phyloP scores from a whole-genome alignment of 352 stramenopile genomes.

The Phytophthora tubulina region DNA sequence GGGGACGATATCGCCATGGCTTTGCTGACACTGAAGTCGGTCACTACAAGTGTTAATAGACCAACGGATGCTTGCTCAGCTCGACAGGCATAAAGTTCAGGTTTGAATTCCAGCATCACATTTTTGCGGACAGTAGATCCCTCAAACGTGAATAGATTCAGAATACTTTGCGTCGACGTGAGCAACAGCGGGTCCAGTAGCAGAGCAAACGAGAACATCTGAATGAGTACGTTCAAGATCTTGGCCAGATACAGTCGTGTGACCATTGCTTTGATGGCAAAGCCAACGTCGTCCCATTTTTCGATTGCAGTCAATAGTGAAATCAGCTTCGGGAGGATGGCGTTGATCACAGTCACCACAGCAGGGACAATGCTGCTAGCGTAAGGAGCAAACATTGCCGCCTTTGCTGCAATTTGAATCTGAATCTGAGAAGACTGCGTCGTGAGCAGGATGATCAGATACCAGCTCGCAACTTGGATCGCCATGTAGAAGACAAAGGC shows the following conservation, averaged over 20 bases:
- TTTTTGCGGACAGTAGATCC: conserved; percentile 58
- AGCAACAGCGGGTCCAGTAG: conserved; percentile 76
- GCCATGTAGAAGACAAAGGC: conserved; percentile 70
- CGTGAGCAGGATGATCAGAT: conserved; percentile 78
- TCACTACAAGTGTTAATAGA: conserved; percentile 75
- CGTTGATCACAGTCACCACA: conserved; percentile 81
- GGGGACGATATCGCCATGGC: conserved; percentile 48
- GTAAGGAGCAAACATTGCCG: conserved; percentile 59
- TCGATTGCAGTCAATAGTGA: conserved; percentile 73
- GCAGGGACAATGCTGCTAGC: conserved; percentile 73
- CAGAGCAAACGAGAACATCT: conserved; percentile 78
- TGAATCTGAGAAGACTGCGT: conserved; percentile 75
- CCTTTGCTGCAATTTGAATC: conserved; percentile 48
- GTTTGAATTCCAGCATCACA: conserved; percentile 77
- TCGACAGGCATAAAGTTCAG: conserved; percentile 55
- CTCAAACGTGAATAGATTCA: conserved; percentile 53
- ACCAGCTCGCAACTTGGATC: conserved; percentile 74
- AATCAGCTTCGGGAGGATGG: conserved; percentile 70
- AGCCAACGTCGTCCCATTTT: conserved; percentile 81
- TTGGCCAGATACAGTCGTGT: conserved; percentile 86
- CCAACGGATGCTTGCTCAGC: conserved; percentile 73
- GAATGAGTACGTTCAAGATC: conserved; percentile 84
- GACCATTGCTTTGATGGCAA: conserved; percentile 87
- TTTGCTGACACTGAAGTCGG: conserved; percentile 82
- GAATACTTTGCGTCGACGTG: conserved; percentile 47